Conservation (phyloP, 208 protist genomes). For the Leishmania mexicana region DNA sequence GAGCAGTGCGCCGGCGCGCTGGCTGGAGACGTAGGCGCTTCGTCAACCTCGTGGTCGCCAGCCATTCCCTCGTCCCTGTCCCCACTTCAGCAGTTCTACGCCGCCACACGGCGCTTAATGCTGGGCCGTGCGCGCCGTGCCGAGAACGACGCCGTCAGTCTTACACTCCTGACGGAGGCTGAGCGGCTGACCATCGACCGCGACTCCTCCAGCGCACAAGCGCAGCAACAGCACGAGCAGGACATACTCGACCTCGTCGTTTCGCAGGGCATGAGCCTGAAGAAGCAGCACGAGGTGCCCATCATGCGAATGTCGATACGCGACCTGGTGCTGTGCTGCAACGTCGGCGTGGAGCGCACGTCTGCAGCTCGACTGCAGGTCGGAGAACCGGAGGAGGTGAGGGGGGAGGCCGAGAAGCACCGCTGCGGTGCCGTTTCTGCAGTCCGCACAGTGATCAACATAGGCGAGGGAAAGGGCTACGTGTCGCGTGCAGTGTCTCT, state of each 20-base stretch:
- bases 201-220: neutral
- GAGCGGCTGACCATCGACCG: neutral
- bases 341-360: conserved; percentile 6
- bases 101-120: conserved; percentile 36
- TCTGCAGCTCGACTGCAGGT: neutral
- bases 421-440: neutral
- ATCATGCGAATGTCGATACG: conserved; percentile 73
- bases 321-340: conserved; percentile 65
- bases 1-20: neutral
- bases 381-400: neutral
- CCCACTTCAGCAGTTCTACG: conserved; percentile 34
- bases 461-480: conserved; percentile 93
- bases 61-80: neutral
- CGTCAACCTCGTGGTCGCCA: neutral
- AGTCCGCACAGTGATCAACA: conserved; percentile 80
- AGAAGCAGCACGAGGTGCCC: conserved; percentile 90
- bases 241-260: conserved; percentile 65
- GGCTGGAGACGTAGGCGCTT: neutral
- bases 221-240: conserved; percentile 14
- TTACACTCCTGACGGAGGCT: conserved; percentile 37
- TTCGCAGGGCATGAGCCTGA: conserved; percentile 73
- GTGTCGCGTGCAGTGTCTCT: conserved; percentile 80
- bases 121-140: conserved; percentile 30
- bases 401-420: neutral
- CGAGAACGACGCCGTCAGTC: conserved; percentile 49